These are phyloP conservation scores for Irpex sp. DNA, from an alignment of 1,284 basidiomycete genomes.

Conservation along the genomic window DNA sequence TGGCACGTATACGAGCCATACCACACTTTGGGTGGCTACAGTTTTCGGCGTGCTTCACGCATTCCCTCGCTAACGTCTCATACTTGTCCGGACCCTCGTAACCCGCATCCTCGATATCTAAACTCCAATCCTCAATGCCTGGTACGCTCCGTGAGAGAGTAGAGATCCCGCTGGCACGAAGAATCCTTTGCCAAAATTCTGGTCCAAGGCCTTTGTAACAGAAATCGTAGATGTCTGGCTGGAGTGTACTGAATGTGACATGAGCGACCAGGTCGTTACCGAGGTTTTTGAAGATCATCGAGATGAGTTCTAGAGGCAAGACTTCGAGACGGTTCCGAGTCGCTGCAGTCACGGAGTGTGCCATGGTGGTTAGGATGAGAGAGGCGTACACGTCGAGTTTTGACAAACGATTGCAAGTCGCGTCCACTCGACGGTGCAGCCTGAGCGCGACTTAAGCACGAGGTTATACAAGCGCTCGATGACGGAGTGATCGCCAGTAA, in stretches of 20 bases:
- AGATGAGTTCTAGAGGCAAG: not conserved
- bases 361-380: not conserved
- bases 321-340: not conserved
- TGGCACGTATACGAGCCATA: no score
- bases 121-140: not conserved
- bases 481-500: no score
- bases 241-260: not conserved
- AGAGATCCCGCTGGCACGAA: not conserved
- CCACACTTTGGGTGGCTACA: no score
- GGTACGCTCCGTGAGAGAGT: not conserved
- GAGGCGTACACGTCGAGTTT: no score
- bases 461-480: no score
- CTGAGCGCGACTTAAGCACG: no score
- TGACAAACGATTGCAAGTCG: no score
- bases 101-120: no score
- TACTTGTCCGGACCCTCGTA: not conserved
- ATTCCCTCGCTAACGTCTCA: not conserved
- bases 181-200: not conserved
- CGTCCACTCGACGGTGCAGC: no score
- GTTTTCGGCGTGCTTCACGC: not conserved
- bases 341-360: not conserved
- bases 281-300: not conserved
- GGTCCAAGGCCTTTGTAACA: not conserved
- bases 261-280: not conserved
- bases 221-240: not conserved